These are phyloP conservation scores for Tuber borchii DNA, from an alignment of 495 filamentous ascomycete genomes.

Conservation along the genomic window DNA sequence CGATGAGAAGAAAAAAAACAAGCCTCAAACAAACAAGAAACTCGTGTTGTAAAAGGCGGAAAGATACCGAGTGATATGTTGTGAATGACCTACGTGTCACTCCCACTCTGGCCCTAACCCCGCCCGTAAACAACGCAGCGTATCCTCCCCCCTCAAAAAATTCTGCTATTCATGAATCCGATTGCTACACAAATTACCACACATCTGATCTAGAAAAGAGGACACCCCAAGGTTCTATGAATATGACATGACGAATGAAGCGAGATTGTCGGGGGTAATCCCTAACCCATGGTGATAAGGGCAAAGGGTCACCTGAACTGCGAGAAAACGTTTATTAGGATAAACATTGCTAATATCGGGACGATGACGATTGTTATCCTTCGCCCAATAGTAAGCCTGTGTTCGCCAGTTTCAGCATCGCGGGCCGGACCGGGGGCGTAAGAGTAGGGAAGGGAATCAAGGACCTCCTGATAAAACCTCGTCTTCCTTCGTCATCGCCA, in stretches of 20 bases:
- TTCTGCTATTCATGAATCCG: neutral
- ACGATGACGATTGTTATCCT: neutral
- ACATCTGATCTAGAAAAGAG: neutral
- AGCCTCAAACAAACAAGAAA: neutral
- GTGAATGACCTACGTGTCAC: neutral
- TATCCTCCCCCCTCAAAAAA: neutral
- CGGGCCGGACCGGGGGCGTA: neutral
- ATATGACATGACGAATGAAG: neutral
- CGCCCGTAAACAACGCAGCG: neutral
- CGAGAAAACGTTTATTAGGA: neutral
- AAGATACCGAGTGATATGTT: neutral
- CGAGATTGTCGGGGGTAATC: neutral
- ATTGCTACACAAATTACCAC: conserved; percentile 1
- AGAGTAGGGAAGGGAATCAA: neutral
- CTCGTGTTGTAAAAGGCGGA: neutral
- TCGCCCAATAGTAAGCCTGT: neutral
- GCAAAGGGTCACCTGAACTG: neutral
- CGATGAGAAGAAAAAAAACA: neutral
- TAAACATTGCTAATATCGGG: neutral
- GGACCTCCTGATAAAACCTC: neutral
- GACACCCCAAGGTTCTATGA: neutral
- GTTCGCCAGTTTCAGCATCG: neutral
- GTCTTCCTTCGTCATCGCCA: neutral
- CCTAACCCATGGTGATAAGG: neutral
- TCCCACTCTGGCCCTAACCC: neutral